Conservation (phyloP, 1,284 basidiomycete genomes). For the Phaffia rhodozyma region DNA sequence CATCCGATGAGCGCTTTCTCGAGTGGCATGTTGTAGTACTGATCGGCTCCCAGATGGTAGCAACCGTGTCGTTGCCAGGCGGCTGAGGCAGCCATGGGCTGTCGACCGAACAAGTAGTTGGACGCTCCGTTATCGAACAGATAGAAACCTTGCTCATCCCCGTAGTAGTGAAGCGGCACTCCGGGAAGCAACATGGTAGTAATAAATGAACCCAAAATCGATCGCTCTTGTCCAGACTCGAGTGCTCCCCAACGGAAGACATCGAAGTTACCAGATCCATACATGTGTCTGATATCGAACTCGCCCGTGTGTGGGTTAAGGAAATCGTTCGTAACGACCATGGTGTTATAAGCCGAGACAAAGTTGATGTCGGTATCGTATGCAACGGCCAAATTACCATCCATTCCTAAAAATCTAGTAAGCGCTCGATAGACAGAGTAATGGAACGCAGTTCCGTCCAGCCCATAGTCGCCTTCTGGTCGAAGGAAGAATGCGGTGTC, state of each 20-base stretch:
- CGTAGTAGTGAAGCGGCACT: conserved; percentile 70
- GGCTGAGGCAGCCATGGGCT: conserved; percentile 67
- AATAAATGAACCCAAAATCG: conserved; percentile 63
- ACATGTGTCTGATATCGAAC: conserved; percentile 76
- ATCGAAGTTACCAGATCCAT: conserved; percentile 66
- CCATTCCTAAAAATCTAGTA: conserved; percentile 77
- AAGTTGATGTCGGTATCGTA: conserved; percentile 72
- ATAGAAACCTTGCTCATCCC: conserved; percentile 77
- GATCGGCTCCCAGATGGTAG: conserved; percentile 71
- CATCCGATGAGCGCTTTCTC: conserved; percentile 66
- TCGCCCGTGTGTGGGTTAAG: conserved; percentile 53
- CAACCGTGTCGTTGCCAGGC: conserved; percentile 89
- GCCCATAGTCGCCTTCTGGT: conserved; percentile 45
- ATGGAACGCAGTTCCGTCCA: conserved; percentile 76
- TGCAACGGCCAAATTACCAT: conserved; percentile 76
- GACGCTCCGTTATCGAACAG: conserved; percentile 66
- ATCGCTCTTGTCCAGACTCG: conserved; percentile 64
- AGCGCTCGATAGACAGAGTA: conserved; percentile 80
- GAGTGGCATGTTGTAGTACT: conserved; percentile 81
- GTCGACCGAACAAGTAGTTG: conserved; percentile 77
- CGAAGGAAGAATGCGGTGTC: conserved; percentile 63
- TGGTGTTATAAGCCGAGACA: conserved; percentile 73
- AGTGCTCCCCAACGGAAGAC: conserved; percentile 82
- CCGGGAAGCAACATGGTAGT: conserved; percentile 72
- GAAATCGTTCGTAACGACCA: conserved; percentile 77